These are phyloP conservation scores for Stylosanthes scabra DNA, from an alignment of 331 rosid genomes.

Conservation along the genomic window DNA sequence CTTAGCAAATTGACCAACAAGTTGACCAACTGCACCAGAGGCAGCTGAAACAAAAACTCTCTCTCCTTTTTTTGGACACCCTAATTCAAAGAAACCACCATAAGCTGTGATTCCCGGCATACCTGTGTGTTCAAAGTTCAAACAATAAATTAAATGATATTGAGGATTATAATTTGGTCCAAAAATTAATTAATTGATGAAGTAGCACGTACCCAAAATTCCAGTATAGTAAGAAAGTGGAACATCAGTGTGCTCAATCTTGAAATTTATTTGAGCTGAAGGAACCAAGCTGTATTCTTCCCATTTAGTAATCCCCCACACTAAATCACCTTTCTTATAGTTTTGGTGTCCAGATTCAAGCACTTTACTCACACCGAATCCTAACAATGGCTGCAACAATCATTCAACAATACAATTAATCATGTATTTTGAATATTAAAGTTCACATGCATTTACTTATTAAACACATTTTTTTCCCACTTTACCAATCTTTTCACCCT, in stretches of 20 bases:
- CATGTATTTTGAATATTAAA: neutral
- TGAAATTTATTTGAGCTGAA: slow-evolving; percentile 6
- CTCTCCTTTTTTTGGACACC: slow-evolving; percentile 56
- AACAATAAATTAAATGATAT: too few relatives aligned
- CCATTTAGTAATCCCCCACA: slow-evolving; percentile 36
- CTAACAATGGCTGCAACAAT: slow-evolving; percentile 38
- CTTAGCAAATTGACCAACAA: slow-evolving; percentile 45
- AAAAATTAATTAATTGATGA: neutral
- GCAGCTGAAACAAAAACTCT: slow-evolving; percentile 53
- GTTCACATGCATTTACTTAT: neutral
- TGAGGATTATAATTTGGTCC: too few relatives aligned
- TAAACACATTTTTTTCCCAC: too few relatives aligned
- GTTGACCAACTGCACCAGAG: slow-evolving; percentile 62
- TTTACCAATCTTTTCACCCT: too few relatives aligned
- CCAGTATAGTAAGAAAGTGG: slow-evolving; percentile 48
- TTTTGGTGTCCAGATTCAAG: slow-evolving; percentile 43
- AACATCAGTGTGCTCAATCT: slow-evolving; percentile 42
- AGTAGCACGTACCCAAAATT: slow-evolving; percentile 31
- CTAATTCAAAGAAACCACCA: slow-evolving; percentile 51
- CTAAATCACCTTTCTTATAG: slow-evolving; percentile 41
- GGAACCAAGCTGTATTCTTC: slow-evolving; percentile 44
- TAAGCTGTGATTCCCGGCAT: slow-evolving; percentile 64
- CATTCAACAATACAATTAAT: too few relatives aligned
- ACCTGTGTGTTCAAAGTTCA: slow-evolving; percentile 25
- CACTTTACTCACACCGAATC: slow-evolving; percentile 42